Conservation (phyloP, 2,329 filamentous ascomycete species). For the Monosporascus cannonballus region DNA sequence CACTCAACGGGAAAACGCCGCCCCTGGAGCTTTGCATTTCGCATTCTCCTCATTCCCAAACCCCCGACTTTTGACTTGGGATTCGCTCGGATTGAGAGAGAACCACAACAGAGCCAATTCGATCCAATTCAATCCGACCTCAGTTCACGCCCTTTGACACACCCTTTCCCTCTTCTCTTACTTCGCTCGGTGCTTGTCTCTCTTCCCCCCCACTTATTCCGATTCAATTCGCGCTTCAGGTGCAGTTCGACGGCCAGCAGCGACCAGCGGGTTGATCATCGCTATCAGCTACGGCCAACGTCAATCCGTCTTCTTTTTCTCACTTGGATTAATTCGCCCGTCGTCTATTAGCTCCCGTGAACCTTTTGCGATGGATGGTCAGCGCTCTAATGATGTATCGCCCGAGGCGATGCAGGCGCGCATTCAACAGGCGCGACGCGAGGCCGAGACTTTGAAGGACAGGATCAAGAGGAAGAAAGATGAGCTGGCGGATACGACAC, state of each 20-base stretch:
- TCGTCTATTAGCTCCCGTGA: not conserved
- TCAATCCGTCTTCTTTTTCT: not conserved
- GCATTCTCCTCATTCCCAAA: not conserved
- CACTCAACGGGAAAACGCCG: not conserved
- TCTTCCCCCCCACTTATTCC: not conserved
- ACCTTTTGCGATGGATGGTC: conserved; percentile 45
- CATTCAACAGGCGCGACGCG: conserved; percentile 86
- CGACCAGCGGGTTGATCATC: not conserved
- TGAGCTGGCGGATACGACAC: conserved; percentile 94
- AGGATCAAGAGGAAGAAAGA: conserved; percentile 99
- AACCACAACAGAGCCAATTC: not conserved
- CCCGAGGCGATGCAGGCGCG: conserved; percentile 84
- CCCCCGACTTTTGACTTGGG: not conserved
- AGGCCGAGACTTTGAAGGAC: conserved; percentile 96
- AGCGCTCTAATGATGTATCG: conserved; percentile 57
- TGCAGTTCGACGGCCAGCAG: not conserved
- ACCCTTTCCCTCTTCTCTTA: conserved; percentile 1
- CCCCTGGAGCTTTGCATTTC: not conserved
- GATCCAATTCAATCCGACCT: not conserved
- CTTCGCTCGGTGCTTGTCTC: not conserved
- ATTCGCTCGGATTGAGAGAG: not conserved
- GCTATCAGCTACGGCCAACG: not conserved
- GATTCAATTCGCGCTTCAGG: not conserved
- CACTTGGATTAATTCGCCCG: not conserved
- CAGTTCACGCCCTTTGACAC: not conserved